Conservation (phyloP, 768 basidiomycete genomes). For the Boletus huronensis region DNA sequence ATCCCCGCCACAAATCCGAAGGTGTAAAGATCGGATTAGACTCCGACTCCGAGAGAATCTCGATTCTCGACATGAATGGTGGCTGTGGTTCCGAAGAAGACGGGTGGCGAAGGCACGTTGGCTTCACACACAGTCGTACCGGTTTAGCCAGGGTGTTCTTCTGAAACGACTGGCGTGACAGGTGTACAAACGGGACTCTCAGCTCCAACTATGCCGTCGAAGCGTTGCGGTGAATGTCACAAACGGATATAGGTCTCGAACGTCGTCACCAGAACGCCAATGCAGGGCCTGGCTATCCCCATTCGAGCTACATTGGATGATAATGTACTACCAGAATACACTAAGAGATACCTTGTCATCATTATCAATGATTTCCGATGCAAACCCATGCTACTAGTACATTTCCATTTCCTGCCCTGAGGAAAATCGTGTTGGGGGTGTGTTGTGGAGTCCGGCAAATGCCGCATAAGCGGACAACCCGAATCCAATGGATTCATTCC, state of each 20-base stretch:
- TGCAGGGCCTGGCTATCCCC: neutral
- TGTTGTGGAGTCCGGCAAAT: constrained; percentile 10
- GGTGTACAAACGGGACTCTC: neutral
- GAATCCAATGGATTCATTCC: neutral
- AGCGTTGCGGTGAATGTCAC: neutral
- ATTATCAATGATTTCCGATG: neutral
- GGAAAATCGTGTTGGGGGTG: too few relatives aligned
- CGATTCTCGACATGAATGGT: neutral
- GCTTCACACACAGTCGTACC: neutral
- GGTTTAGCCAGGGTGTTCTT: neutral
- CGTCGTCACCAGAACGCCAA: neutral
- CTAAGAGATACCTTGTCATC: neutral
- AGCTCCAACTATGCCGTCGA: neutral
- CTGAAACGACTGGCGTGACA: neutral
- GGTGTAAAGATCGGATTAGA: constrained; percentile 12
- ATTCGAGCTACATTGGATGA: neutral
- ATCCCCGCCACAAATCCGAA: constrained; percentile 8
- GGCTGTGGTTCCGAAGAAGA: neutral
- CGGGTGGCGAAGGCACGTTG: constrained; percentile 23
- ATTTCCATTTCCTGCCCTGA: neutral
- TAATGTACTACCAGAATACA: neutral
- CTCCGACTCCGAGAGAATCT: too few relatives aligned
- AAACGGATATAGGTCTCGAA: neutral
- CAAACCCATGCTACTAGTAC: too few relatives aligned
- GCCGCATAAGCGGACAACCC: constrained; percentile 9